Evolutionary conservation across 306 rosid genomes (phyloP).

Genomic region (Vachellia collinsii): DNA sequence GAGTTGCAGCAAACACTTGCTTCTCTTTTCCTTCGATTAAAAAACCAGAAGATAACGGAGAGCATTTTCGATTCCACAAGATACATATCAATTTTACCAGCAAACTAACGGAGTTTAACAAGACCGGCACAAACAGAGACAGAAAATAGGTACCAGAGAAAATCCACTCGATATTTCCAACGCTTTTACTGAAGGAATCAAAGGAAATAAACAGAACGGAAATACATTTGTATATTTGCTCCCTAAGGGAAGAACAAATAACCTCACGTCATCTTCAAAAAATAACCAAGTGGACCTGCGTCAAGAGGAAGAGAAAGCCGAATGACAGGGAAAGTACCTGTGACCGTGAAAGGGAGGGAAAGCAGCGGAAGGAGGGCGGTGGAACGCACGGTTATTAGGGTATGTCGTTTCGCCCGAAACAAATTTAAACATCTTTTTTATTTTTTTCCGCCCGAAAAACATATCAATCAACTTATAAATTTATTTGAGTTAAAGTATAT

Average conservation of each 20-base stretch:
- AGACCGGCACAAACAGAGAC: neutral
- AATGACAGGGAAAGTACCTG: neutral
- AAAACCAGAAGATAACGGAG: neutral
- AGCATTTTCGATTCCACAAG: neutral
- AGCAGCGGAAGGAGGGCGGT: neutral
- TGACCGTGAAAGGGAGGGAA: neutral
- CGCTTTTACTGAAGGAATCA: neutral
- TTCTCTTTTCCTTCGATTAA: neutral
- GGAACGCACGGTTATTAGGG: neutral
- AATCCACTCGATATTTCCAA: neutral
- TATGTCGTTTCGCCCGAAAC: neutral
- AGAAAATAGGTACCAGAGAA: neutral
- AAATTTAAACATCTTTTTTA: neutral
- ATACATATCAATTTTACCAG: neutral
- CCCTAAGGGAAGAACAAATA: neutral
- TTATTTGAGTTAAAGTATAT: no score
- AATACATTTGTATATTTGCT: neutral
- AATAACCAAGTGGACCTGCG: neutral
- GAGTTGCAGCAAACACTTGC: neutral
- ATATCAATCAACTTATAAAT: no score
- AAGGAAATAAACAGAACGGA: neutral
- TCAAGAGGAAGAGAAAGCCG: neutral
- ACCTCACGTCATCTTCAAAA: neutral
- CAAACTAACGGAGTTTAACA: neutral
- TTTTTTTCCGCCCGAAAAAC: no score